These are phyloP conservation scores for Wickerhamomyces chambardii DNA, from an alignment of 805 yeast genomes.

Conservation along the genomic window DNA sequence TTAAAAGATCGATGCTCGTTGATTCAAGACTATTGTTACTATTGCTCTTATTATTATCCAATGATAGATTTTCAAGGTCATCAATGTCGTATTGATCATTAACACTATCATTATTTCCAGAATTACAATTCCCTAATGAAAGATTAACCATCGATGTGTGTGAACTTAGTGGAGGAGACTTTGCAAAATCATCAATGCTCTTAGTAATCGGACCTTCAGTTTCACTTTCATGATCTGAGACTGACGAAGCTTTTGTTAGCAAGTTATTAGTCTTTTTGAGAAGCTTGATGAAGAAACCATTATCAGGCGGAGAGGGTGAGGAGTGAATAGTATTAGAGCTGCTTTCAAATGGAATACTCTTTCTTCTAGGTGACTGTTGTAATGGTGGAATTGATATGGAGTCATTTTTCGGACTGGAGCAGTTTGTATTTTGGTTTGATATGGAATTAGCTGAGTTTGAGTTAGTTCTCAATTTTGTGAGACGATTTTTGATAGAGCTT, in stretches of 20 bases:
- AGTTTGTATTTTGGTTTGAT: no score
- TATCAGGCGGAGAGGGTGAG: background rate
- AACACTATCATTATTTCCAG: no score
- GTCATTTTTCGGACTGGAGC: constrained; percentile 7
- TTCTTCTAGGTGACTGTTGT: no score
- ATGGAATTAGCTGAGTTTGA: constrained; percentile 1
- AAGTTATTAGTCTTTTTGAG: constrained; percentile 9
- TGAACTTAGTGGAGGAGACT: constrained; percentile 1
- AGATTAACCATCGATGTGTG: no score
- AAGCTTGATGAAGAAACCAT: constrained; percentile 2
- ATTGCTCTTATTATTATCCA: background rate
- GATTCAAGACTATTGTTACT: constrained; percentile 2
- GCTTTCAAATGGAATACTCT: no score
- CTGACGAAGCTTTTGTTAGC: constrained; percentile 5
- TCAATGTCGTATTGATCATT: no score
- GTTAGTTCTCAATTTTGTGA: constrained; percentile 9
- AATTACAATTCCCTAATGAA: no score
- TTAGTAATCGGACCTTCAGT: constrained; percentile 17
- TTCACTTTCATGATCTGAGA: background rate
- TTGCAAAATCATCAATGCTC: constrained; percentile 7
- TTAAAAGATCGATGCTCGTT: background rate
- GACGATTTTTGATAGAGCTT: constrained; percentile 9
- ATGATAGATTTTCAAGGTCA: constrained; percentile 1
- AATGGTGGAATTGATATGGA: no score
- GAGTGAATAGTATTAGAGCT: no score